phyloP scores from a whole-genome alignment of 2,329 filamentous ascomycete genomes.

The Trichothecium sympodiale region DNA sequence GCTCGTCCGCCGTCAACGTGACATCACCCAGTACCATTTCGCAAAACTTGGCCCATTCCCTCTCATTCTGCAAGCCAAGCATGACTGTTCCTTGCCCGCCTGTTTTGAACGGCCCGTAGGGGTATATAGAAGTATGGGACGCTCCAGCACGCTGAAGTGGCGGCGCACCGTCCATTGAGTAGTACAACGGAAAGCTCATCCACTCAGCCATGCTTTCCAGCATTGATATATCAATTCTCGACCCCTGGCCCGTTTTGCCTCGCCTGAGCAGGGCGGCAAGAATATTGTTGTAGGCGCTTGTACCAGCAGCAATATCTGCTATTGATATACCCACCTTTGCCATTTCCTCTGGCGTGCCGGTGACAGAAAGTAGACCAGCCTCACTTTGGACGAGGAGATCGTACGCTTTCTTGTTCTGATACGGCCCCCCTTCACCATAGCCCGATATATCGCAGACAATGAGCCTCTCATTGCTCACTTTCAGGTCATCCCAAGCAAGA shows the following conservation, averaged over 20 bases:
- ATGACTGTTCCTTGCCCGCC: constrained; percentile 36
- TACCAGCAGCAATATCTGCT: constrained; percentile 41
- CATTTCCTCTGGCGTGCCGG: constrained; percentile 28
- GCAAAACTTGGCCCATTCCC: constrained; percentile 42
- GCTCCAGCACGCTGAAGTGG: constrained; percentile 34
- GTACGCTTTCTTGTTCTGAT: constrained; percentile 43
- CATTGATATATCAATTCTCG: constrained; percentile 44
- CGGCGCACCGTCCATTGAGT: constrained; percentile 32
- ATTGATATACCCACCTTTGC: constrained; percentile 43
- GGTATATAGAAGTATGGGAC: constrained; percentile 43
- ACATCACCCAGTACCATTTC: constrained; percentile 29
- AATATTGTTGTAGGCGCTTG: constrained; percentile 40
- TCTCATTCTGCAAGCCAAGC: constrained; percentile 46
- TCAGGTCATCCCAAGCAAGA: constrained; percentile 31
- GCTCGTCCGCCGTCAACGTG: constrained; percentile 28
- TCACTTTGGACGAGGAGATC: constrained; percentile 44
- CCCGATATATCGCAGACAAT: constrained; percentile 46
- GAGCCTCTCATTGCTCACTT: constrained; percentile 25
- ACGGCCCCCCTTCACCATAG: constrained; percentile 39
- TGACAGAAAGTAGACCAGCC: constrained; percentile 39
- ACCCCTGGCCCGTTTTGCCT: constrained; percentile 34
- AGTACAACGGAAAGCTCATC: constrained; percentile 47
- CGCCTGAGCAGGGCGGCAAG: constrained; percentile 37
- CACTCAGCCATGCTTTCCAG: constrained; percentile 47
- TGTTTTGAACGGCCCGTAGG: constrained; percentile 42